Base-by-base conservation (phyloP, 2,329 filamentous ascomycete species). In the Beauveria australis region DNA sequence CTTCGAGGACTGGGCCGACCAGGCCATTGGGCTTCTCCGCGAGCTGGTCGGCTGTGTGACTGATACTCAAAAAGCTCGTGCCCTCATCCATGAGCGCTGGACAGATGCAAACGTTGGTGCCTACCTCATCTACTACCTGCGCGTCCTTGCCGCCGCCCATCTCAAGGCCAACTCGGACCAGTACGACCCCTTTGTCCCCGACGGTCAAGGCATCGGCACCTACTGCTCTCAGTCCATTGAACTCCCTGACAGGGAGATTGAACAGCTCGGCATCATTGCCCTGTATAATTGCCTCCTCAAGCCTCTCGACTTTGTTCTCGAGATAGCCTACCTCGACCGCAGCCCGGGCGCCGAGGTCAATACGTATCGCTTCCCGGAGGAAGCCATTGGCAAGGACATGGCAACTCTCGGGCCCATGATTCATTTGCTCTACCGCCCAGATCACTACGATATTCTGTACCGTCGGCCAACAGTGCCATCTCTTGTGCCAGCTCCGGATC, bases 381-480 rank as follows among this genome's bases (percentile, higher is more conserved):
- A 81, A 48, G 75, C 78, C 16, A 79, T 78, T 59, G 72, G 69
- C 3, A 76, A 79, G 59, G 76, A 79, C 57, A 67, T 73, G 48
- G 72, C 74, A 18, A 69, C 70, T 1, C 68, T 81, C 0, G 80
- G 78, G 0, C 78, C 80, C 28, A 78, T 82, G 37, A 82, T 87
- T 41, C 78, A 84, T 66, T 76, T 81, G 63, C 81, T 80, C 69
- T 92, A 76, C 82, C 86, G 77, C 71, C 95, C 78, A 47, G 91
- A 91, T 63, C 94, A 97, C 74, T 99, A 97, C 73, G 94, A 97
- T 73, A 87, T 99, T 63, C 81, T 97, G 40, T 99, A 99, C 78
- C 87, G 85, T 24, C 59, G 33, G 19, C 70, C 68, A 62, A 2
- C 63, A 9, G 63, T 8, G 53, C 62, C 49, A 61, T 64, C 51